A percentile compares a stretch with the other conserved stretches of the same genome.
Evolutionary conservation across 495 filamentous ascomycete species (phyloP).

Genomic region (Letharia columbiana): DNA sequence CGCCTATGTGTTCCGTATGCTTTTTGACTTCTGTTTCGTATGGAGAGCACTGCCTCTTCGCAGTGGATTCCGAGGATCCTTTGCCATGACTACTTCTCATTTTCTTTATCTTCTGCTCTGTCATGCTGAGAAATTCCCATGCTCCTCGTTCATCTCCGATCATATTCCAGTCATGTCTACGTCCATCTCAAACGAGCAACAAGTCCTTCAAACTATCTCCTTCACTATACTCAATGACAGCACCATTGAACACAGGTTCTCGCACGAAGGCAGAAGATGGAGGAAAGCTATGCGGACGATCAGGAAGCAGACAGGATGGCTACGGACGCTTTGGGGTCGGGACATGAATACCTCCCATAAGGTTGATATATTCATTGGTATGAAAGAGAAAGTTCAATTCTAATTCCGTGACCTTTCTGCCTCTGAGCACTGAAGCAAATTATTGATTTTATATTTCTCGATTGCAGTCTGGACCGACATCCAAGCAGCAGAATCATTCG

Average conservation of each 20-base stretch:
- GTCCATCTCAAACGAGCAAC: neutral
- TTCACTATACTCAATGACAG: conserved; percentile 12
- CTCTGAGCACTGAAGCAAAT: neutral
- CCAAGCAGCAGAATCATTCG: neutral
- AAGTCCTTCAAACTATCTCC: conserved; percentile 9
- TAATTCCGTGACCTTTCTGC: neutral
- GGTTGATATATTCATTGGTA: conserved; percentile 12
- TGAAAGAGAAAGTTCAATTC: neutral
- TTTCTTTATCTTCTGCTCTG: neutral
- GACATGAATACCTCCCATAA: conserved; percentile 11
- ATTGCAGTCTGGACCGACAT: conserved; percentile 3
- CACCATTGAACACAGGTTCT: conserved; percentile 1
- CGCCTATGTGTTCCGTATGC: neutral
- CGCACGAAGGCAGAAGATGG: conserved; percentile 12
- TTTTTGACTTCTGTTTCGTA: neutral
- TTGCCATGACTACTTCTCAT: neutral
- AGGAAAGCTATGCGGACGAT: conserved; percentile 9
- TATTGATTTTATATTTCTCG: neutral
- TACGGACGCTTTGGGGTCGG: conserved; percentile 12
- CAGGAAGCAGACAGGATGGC: conserved; percentile 10
- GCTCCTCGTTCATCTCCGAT: neutral
- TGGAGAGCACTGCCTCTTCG: neutral
- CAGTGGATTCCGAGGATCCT: neutral
- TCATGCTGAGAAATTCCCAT: neutral
- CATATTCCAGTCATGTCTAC: neutral